Evolutionary conservation across 2,329 filamentous ascomycete genomes (phyloP).

Genomic region (Ophiostoma piceae): DNA sequence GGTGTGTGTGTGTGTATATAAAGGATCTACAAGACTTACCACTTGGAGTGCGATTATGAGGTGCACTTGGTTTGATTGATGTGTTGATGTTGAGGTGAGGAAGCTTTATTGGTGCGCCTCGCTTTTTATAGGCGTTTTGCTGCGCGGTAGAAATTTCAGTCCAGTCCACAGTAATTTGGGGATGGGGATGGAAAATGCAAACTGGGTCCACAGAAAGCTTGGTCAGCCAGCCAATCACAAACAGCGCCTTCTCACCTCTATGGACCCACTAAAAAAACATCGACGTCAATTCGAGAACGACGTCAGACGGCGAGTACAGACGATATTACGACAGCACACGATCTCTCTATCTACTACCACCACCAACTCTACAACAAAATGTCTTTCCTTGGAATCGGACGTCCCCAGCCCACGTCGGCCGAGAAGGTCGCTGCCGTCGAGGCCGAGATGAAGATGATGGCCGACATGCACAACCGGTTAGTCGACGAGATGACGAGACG

Average conservation of each 20-base stretch:
- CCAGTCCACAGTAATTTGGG: background rate
- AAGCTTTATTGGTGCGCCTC: no score
- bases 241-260: background rate
- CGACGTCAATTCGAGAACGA: slow-evolving; percentile 9
- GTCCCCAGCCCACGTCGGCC: slow-evolving; percentile 82
- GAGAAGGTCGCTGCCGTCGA: slow-evolving; percentile 97
- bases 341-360: background rate
- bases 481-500: slow-evolving; percentile 23
- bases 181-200: background rate
- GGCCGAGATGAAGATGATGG: slow-evolving; percentile 90
- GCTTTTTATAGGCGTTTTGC: background rate
- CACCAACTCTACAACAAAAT: slow-evolving; percentile 17
- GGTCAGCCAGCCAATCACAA: background rate
- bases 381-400: slow-evolving; percentile 41
- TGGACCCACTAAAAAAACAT: slow-evolving; percentile 11
- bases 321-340: background rate
- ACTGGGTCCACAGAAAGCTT: background rate
- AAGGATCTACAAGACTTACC: slow-evolving; percentile 5
- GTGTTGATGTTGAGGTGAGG: background rate
- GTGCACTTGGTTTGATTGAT: background rate
- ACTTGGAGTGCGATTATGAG: background rate
- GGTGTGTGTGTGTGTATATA: no score
- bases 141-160: background rate
- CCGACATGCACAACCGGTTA: slow-evolving; percentile 97
- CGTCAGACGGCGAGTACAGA: background rate